Conservation (phyloP, 768 basidiomycete genomes). For the Termitomyces sp. region DNA sequence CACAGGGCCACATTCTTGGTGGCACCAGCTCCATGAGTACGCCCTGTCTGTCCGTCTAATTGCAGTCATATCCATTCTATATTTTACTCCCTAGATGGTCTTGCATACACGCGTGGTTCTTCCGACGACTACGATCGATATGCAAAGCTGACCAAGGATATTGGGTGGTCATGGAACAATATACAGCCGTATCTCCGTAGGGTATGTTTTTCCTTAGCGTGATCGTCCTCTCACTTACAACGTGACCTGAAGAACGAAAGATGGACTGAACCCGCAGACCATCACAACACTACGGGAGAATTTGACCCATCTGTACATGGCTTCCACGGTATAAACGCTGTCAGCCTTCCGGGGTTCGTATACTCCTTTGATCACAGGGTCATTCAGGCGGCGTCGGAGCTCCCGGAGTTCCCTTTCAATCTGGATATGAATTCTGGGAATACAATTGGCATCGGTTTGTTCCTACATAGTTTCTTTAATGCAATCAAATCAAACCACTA, state of each 20-base stretch:
- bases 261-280: constrained; percentile 23
- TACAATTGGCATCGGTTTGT: constrained; percentile 19
- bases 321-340: constrained; percentile 22
- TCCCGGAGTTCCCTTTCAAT: constrained; percentile 22
- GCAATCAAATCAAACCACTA: not conserved
- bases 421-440: constrained; percentile 22
- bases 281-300: constrained; percentile 20
- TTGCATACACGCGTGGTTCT: constrained; percentile 27
- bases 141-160: constrained; percentile 23
- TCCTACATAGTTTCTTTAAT: not conserved
- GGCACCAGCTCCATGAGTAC: constrained; percentile 16
- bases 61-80: not conserved
- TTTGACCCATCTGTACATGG: constrained; percentile 12
- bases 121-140: constrained; percentile 28
- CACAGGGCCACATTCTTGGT: constrained; percentile 16
- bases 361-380: constrained; percentile 22
- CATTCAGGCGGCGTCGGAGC: constrained; percentile 20
- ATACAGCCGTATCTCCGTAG: constrained; percentile 22
- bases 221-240: not conserved
- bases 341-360: constrained; percentile 23
- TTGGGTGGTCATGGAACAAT: constrained; percentile 28
- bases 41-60: not conserved
- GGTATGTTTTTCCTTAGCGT: constrained; percentile 6
- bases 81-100: not conserved
- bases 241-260: constrained; percentile 18